A percentile compares a stretch with the other conserved stretches of the same genome.
Conservation (phyloP, 768 basidiomycete species). For the Austroboletus festivus region DNA sequence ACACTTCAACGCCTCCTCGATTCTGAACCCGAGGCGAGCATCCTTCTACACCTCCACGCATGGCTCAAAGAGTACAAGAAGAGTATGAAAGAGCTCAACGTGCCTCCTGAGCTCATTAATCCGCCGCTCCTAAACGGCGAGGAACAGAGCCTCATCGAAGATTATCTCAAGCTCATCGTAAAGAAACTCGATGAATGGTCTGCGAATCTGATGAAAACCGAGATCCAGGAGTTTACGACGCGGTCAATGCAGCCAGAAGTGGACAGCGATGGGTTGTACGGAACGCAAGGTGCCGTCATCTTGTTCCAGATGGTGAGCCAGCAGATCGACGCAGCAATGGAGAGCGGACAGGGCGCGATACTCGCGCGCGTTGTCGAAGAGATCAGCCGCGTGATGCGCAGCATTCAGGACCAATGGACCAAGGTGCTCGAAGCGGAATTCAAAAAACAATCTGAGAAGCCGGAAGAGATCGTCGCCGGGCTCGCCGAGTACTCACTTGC, state of each 20-base stretch:
- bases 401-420: constrained; percentile 85
- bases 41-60: constrained; percentile 79
- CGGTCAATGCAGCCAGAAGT: constrained; percentile 85
- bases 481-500: constrained; percentile 96
- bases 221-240: constrained; percentile 77
- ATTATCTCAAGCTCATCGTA: constrained; percentile 91
- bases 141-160: constrained; percentile 90
- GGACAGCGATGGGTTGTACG: constrained; percentile 86
- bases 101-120: constrained; percentile 76
- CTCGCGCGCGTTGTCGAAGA: constrained; percentile 89
- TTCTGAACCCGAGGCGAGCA: constrained; percentile 82
- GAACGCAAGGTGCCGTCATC: constrained; percentile 89
- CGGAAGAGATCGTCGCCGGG: constrained; percentile 83
- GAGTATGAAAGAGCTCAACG: constrained; percentile 90
- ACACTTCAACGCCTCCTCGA: constrained; percentile 68
- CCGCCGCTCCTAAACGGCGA: constrained; percentile 94
- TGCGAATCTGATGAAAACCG: constrained; percentile 87
- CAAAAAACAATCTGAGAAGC: constrained; percentile 84
- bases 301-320: constrained; percentile 99
- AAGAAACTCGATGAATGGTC: constrained; percentile 98
- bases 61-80: constrained; percentile 97
- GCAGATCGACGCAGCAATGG: constrained; percentile 90
- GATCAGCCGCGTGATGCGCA: constrained; percentile 83
- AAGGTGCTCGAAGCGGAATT: constrained; percentile 79
- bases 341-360: constrained; percentile 93